Percentiles rank a stretch among this genome's conserved stretches.
Conservation (phyloP, 495 filamentous ascomycete species). For the Podospora pseudopauciseta region DNA sequence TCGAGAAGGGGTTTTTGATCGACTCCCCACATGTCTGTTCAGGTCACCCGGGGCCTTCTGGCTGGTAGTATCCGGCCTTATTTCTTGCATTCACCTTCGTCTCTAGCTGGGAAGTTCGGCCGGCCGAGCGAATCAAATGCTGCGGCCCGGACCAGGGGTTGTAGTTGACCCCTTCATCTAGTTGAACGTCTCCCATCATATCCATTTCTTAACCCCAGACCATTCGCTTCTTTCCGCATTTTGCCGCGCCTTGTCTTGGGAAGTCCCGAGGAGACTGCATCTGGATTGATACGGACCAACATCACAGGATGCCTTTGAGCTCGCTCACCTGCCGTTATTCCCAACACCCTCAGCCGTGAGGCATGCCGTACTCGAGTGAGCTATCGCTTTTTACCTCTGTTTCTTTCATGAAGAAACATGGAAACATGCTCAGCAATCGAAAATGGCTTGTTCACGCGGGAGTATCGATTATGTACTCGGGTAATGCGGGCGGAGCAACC, state of each 20-base stretch:
- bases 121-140: constrained; percentile 25
- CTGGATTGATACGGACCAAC: neutral
- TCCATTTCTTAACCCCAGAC: constrained; percentile 5
- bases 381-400: neutral
- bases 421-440: neutral
- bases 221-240: constrained; percentile 17
- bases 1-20: neutral
- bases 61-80: constrained; percentile 30
- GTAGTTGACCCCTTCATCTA: constrained; percentile 24
- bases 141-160: constrained; percentile 8
- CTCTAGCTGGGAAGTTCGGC: constrained; percentile 10
- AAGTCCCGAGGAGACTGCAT: neutral
- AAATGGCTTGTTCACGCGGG: neutral
- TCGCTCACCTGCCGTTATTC: neutral
- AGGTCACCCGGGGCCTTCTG: neutral
- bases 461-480: neutral
- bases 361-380: constrained; percentile 15
- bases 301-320: neutral
- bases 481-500: neutral
- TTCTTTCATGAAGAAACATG: neutral
- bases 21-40: neutral
- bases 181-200: neutral
- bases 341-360: neutral
- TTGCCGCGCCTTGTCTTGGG: constrained; percentile 10
- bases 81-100: constrained; percentile 19